Base-by-base conservation (phyloP, 805 yeast genomes). In the Trichomonascus vanleenenianus region DNA sequence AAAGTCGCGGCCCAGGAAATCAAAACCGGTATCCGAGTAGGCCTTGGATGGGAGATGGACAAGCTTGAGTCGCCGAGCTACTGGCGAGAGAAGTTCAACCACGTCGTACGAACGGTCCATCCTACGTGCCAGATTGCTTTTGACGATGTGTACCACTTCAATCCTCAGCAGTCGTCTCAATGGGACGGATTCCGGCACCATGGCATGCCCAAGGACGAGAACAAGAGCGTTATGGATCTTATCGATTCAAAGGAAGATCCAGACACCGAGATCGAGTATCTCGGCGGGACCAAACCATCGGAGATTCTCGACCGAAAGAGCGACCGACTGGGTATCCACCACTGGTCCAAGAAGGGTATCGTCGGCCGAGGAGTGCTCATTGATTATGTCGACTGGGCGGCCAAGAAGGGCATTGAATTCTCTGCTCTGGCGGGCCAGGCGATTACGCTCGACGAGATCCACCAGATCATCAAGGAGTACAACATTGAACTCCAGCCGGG, bases 101-200 rank as follows among this genome's bases (percentile, higher is more conserved):
- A 33, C 39, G 27, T 3, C 12, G 36, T 42, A 27, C 41, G 35
- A n/a, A 15, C 16, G 3, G 41, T 27, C 5, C 18, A 15, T 20
- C 14, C 33, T 10, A 50, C 51, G n/a, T 22, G 27, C 27, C 27
- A 8, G 7, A 39, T 34, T 22, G 46, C 55, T 3, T 33, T 54
- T 30, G 66, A 61, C 43, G 66, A 61, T 43, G 63, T 55, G 40
- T 52, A 52, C 42, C 37, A 32, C 18, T 44, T 60, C 40, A 62
- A 62, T 45, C 63, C 66, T 2, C 66, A 62, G 46, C 53, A 52
- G 19, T 54, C 62, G 20, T 57, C 63, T 12, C 66, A 62, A 49
- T 62, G 65, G 64, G 66, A 62, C 42, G 66, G 66, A 9, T 51
- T 62, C 40, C 50, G 64, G 11, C 66, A 61, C 42, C 57, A 54